Evolutionary conservation across 2,329 filamentous ascomycete genomes (phyloP), one percentile per base, ranked within the genome.

Genomic region (Zopfia rhizophila): DNA sequence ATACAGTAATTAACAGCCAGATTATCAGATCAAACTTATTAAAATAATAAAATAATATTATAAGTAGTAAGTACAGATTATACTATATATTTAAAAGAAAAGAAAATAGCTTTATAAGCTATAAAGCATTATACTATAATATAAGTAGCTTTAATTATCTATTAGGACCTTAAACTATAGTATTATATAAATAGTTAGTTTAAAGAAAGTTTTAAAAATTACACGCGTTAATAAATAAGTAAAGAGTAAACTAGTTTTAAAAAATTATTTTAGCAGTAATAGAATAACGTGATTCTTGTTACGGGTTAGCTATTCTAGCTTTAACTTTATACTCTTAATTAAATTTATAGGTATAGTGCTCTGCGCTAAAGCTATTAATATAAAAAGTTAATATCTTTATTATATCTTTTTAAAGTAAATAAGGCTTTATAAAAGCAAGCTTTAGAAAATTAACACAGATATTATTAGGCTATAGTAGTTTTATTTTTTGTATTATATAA

Each of bases 301-400:
- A 27, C 1, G 44, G 48, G n/a, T 37, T 19, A 1, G 12, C 0
- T 7, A 35, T 24, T 11, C 19, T 33, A 21, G 57, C 58, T 35
- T 65, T 56, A 2, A 41, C 22, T 1, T 43, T 1, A 43, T 74
- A 73, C 0, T 3, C 0, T 0, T 1, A 17, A 38, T 75, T 71
- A 6, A 48, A 11, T 0, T 38, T 8, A 1, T 23, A 19, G 0
- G 43, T 63, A 41, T 60, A 63, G 2, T 53, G 7, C 29, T 72
- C 70, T 1, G 66, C 68, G 2, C 72, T 72, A 25, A 63, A 73
- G 0, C 53, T 60, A 30, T 56, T 45, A 1, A 67, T 48, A 1
- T 58, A 57, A 39, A 70, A 70, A 0, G 45, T 55, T 0, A 66
- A 57, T 7, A 58, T 50, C 5, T 72, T 63, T 5, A 69, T 68